These are phyloP conservation scores for Paecilomyces niveus DNA, from an alignment of 2,329 filamentous ascomycete species.

Conservation along the genomic window DNA sequence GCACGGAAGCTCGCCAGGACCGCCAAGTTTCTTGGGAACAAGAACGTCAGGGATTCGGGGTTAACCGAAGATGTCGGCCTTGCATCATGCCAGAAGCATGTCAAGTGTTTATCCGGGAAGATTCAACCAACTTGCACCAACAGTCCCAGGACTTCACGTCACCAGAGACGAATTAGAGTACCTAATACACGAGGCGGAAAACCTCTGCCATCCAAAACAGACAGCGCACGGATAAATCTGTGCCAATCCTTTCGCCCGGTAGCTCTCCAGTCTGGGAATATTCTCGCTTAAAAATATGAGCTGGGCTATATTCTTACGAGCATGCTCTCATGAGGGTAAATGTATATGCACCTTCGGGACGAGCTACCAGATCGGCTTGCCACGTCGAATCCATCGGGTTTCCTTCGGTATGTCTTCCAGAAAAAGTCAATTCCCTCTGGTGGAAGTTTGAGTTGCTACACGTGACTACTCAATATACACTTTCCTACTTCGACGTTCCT, in stretches of 20 bases:
- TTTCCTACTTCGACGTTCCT: too few species aligned
- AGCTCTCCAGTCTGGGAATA: too few species aligned
- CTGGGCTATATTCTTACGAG: too few species aligned
- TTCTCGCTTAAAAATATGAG: too few species aligned
- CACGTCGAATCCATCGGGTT: neutral
- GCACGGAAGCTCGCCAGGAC: neutral
- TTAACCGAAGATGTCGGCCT: neutral
- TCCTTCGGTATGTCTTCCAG: neutral
- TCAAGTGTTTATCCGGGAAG: neutral
- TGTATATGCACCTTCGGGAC: too few species aligned
- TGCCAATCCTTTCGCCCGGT: neutral
- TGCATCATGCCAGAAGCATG: neutral
- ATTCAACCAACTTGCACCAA: neutral
- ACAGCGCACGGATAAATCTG: neutral
- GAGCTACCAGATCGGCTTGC: neutral
- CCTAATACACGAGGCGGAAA: too few species aligned
- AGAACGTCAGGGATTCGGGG: too few species aligned
- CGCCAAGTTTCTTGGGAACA: neutral
- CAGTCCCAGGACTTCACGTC: neutral
- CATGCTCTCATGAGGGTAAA: too few species aligned
- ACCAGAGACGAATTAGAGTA: too few species aligned
- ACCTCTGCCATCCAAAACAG: too few species aligned
- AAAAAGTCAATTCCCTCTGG: neutral
- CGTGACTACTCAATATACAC: neutral
- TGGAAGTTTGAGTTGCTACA: neutral